Percentiles rank a stretch among this genome's conserved stretches.
Conservation (phyloP, 116 monocot genomes). For the Trichopus zeylanicus region DNA sequence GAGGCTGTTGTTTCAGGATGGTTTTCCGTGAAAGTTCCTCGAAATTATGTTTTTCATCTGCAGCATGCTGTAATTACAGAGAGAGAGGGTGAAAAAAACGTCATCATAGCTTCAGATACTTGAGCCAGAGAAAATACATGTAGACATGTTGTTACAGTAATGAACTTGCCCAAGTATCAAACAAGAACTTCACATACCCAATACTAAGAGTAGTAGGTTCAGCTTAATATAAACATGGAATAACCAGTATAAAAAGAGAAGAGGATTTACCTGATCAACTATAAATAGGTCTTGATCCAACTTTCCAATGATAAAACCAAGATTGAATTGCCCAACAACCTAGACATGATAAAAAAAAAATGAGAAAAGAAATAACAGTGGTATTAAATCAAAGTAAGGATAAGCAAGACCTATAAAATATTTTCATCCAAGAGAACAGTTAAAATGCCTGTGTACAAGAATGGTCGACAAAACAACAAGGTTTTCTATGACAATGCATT, state of each 20-base stretch:
- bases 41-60: slow-evolving; percentile 97
- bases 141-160: background rate
- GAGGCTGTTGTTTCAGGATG: slow-evolving; percentile 74
- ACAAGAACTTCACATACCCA: background rate
- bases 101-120: background rate
- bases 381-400: background rate
- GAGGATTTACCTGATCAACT: slow-evolving; percentile 72
- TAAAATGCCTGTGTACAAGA: no score
- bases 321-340: slow-evolving; percentile 99
- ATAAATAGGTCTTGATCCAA: slow-evolving; percentile 89
- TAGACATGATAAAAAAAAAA: slow-evolving; percentile 16
- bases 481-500: no score
- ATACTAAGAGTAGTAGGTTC: background rate
- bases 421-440: background rate
- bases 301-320: slow-evolving; percentile 98
- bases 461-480: no score
- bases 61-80: slow-evolving; percentile 72
- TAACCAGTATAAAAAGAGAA: background rate
- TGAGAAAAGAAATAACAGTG: no score
- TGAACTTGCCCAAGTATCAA: no score
- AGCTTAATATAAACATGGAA: background rate
- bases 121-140: background rate
- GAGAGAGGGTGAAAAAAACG: background rate
- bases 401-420: background rate
- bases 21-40: slow-evolving; percentile 79